These are phyloP conservation scores for Glycine tomentella DNA, from an alignment of 306 rosid genomes.

Conservation along the genomic window DNA sequence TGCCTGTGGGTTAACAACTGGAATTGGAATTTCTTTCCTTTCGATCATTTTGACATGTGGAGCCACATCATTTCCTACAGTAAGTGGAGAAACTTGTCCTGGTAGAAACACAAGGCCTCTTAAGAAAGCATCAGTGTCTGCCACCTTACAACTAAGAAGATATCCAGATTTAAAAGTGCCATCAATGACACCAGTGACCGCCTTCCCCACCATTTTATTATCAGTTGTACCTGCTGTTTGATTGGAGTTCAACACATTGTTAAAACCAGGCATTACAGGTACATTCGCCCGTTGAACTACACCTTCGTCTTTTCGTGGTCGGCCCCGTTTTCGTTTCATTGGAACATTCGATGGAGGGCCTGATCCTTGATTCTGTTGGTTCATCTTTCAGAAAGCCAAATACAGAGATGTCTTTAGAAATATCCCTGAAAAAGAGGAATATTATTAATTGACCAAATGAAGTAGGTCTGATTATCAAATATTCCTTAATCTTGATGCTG, in stretches of 20 bases:
- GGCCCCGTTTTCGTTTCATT: slow-evolving; percentile 73
- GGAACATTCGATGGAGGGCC: slow-evolving; percentile 50
- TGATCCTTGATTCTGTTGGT: slow-evolving; percentile 54
- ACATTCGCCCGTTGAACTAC: slow-evolving; percentile 35
- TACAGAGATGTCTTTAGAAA: background rate
- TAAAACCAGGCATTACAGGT: slow-evolving; percentile 35
- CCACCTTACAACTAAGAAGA: slow-evolving; percentile 64
- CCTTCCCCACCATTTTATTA: slow-evolving; percentile 63
- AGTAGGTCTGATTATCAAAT: background rate
- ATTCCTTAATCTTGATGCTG: background rate
- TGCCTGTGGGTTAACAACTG: slow-evolving; percentile 45
- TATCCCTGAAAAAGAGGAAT: slow-evolving; percentile 36
- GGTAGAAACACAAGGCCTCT: slow-evolving; percentile 68
- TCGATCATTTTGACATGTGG: slow-evolving; percentile 58
- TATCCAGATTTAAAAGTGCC: slow-evolving; percentile 65
- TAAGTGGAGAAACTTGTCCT: slow-evolving; percentile 55
- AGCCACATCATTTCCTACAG: slow-evolving; percentile 65
- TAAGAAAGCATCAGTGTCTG: slow-evolving; percentile 50
- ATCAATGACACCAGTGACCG: slow-evolving; percentile 69
- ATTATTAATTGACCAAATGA: background rate
- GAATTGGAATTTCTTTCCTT: slow-evolving; percentile 58
- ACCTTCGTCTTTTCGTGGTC: slow-evolving; percentile 66
- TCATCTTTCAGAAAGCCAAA: slow-evolving; percentile 53
- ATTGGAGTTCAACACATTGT: slow-evolving; percentile 46
- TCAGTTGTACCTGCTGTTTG: slow-evolving; percentile 31